Evolutionary conservation across 768 basidiomycete species (phyloP), one percentile per base, ranked within the genome.

Genomic region (Suillus americanus): DNA sequence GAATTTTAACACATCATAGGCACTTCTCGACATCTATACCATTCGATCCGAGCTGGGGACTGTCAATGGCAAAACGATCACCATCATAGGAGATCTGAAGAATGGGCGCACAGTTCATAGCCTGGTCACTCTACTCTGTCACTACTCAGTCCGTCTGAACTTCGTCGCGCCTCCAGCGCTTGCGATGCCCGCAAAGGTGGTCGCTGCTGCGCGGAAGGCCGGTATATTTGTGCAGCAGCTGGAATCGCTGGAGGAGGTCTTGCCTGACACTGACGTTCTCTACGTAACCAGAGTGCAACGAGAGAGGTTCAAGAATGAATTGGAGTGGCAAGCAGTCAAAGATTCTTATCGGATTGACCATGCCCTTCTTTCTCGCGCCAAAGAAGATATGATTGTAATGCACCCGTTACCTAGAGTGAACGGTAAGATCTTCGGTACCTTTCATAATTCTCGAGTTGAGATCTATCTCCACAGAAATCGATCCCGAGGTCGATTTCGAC

Each of bases 331-430:
- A 67, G 84, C 88, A 54, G 94, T 97, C 70, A 97, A 94, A 81
- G 92, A 97, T 73, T 86, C 89, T 18, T 99, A 97, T 75, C 83
- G 94, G 40, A 87, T 99, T 62, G 94, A 99, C 77, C 97, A 99
- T 72, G 92, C 96, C 13, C 87, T 99, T 38, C 83, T 99, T 33
- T 88, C 95, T 6, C 83, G 92, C 50, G 97, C 97, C 12, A 99
- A 99, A 80, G 91, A 94, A 67, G 92, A 95, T 61, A 94, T 97
- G 89, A 98, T 99, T 64, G 95, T 99, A 68, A 97, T 99, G 95
- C 97, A 99, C 77, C 97, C 97, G n/a, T 82, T 99, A 25, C 97
- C 97, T 16, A 80, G 97, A 71, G 88, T 97, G 60, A 94, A 93
- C 65, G 93, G 93, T 89, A 68, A 67, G 86, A 74, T 0, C 14